phyloP scores from a whole-genome alignment of 371 early-diverging fungal species.

The Mucor saturninus region DNA sequence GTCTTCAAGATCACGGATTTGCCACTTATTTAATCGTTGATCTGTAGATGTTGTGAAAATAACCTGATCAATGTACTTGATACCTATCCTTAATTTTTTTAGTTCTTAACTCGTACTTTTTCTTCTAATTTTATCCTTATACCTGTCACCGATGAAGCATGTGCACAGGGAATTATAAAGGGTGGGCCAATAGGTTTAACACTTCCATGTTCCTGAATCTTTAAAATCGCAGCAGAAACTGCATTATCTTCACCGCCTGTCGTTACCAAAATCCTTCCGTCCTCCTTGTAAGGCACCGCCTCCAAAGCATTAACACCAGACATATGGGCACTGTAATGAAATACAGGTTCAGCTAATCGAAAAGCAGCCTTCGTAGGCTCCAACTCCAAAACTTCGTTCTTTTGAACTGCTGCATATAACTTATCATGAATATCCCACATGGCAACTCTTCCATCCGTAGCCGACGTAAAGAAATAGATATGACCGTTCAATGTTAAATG shows the following conservation, averaged over 20 bases:
- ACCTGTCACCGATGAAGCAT: conserved; percentile 64
- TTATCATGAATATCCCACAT: conserved; percentile 55
- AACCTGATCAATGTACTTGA: conserved; percentile 37
- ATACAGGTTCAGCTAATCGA: conserved; percentile 40
- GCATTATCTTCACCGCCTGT: conserved; percentile 73
- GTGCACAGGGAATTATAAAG: conserved; percentile 48
- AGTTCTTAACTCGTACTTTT: background rate
- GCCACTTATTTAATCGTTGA: conserved; percentile 62
- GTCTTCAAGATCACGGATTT: conserved; percentile 21
- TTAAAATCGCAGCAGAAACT: conserved; percentile 39
- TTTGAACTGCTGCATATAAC: conserved; percentile 28
- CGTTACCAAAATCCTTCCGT: conserved; percentile 34
- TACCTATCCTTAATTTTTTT: conserved; percentile 30
- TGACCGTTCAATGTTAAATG: conserved; percentile 46
- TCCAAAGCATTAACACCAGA: conserved; percentile 63
- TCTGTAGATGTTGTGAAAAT: conserved; percentile 60
- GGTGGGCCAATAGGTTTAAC: conserved; percentile 22
- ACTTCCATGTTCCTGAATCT: conserved; percentile 3
- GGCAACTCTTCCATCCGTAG: conserved; percentile 65
- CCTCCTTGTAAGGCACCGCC: conserved; percentile 25
- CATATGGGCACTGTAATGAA: conserved; percentile 48
- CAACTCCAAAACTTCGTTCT: conserved; percentile 25
- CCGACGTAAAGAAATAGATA: conserved; percentile 58
- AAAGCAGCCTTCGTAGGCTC: conserved; percentile 39
- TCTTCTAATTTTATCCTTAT: conserved; percentile 8